Percentiles rank a stretch among this genome's conserved stretches.
These are phyloP conservation scores for Exophiala spinifera DNA, from an alignment of 2,329 filamentous ascomycete genomes.

Conservation along the genomic window DNA sequence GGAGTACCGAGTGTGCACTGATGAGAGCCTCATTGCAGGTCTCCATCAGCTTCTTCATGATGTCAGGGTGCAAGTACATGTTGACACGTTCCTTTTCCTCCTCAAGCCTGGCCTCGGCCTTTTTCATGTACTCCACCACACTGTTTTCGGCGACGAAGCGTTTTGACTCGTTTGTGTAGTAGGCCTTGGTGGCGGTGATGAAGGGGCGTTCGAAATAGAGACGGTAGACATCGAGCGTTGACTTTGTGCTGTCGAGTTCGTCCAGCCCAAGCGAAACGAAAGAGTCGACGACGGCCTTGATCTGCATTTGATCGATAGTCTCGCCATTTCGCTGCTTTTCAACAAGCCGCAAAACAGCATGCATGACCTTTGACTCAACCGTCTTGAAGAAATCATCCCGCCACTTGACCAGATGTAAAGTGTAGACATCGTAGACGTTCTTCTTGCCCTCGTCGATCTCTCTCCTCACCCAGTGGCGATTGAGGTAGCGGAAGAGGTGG, in stretches of 20 bases:
- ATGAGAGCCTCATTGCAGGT: conserved; percentile 87
- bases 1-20: conserved; percentile 76
- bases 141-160: conserved; percentile 95
- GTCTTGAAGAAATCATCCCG: conserved; percentile 82
- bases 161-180: conserved; percentile 89
- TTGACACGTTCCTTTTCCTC: conserved; percentile 94
- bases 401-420: conserved; percentile 93
- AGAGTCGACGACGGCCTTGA: conserved; percentile 94
- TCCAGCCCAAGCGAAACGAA: conserved; percentile 94
- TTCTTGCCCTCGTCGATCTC: conserved; percentile 99
- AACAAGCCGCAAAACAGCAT: conserved; percentile 86
- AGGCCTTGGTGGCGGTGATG: conserved; percentile 74
- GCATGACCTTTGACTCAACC: conserved; percentile 88
- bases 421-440: conserved; percentile 97
- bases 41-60: conserved; percentile 77
- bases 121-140: conserved; percentile 99
- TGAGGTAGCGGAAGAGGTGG: conserved; percentile 92
- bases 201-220: conserved; percentile 91
- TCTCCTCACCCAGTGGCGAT: conserved; percentile 97
- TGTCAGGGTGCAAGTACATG: conserved; percentile 88
- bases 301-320: conserved; percentile 94
- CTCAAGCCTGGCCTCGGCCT: conserved; percentile 81
- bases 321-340: conserved; percentile 97
- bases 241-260: conserved; percentile 87
- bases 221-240: conserved; percentile 91